Conservation (phyloP, 106 monocot genomes). For the Apostasia shenzhenica region DNA sequence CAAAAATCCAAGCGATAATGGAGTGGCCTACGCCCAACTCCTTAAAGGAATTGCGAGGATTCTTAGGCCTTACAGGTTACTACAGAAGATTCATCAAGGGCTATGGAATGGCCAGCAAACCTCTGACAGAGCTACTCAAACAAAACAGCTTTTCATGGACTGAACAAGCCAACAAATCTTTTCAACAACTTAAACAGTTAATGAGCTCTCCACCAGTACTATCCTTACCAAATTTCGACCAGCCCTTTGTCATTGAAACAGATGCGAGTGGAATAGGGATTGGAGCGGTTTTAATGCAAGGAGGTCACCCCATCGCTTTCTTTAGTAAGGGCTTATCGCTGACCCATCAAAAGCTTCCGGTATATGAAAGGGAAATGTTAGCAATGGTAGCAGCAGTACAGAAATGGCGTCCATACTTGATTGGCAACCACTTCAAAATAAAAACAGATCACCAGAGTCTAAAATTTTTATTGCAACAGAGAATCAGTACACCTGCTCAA, state of each 20-base stretch:
- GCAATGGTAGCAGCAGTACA: no score
- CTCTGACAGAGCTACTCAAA: not conserved
- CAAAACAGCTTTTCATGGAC: not conserved
- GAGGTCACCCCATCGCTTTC: slow-evolving; percentile 3
- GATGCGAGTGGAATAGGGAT: slow-evolving; percentile 1
- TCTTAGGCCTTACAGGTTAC: slow-evolving; percentile 8
- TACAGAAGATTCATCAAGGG: slow-evolving; percentile 3
- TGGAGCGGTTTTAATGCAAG: slow-evolving; percentile 10
- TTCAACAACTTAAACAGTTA: not conserved
- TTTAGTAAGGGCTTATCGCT: slow-evolving; percentile 1
- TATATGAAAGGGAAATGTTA: not conserved
- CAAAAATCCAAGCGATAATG: no score
- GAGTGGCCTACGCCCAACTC: not conserved
- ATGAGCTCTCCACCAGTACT: not conserved
- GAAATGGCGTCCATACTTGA: not conserved
- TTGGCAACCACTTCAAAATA: not conserved
- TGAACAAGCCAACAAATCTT: not conserved
- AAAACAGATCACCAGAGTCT: not conserved
- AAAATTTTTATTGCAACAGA: not conserved
- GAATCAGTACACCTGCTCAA: not conserved
- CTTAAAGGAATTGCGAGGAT: not conserved
- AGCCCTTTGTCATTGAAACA: not conserved
- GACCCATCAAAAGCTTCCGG: not conserved
- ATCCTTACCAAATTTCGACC: not conserved
- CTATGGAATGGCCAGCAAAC: not conserved